Conservation (phyloP, 73 alveolate species). For the Halteria grandinella region DNA sequence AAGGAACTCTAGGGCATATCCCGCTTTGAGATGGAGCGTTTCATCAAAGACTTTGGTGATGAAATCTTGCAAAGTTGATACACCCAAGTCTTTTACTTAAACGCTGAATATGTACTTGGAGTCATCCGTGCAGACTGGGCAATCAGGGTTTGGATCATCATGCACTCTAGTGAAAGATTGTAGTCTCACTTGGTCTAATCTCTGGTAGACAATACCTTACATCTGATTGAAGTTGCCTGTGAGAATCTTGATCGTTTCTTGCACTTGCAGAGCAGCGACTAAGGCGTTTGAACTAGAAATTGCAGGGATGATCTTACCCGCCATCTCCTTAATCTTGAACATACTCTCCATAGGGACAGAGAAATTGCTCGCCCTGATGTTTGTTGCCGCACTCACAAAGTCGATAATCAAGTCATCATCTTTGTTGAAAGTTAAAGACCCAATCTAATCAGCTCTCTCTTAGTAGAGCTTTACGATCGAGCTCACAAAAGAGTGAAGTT, state of each 20-base stretch:
- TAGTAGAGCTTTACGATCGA: background rate
- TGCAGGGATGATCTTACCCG: constrained; percentile 99
- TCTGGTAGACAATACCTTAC: constrained; percentile 34
- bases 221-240: constrained; percentile 15
- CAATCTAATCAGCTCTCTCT: constrained; percentile 20
- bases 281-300: constrained; percentile 95
- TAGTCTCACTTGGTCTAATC: constrained; percentile 27
- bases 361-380: constrained; percentile 89
- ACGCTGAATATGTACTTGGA: background rate
- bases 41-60: constrained; percentile 34
- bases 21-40: constrained; percentile 11
- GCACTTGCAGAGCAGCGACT: constrained; percentile 88
- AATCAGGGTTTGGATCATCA: constrained; percentile 49
- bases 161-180: background rate
- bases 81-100: constrained; percentile 1
- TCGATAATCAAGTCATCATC: constrained; percentile 90
- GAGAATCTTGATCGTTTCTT: constrained; percentile 80
- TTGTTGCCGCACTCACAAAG: constrained; percentile 87
- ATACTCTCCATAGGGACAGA: constrained; percentile 52
- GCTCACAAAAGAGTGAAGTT: constrained; percentile 6
- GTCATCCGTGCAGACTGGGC: constrained; percentile 57
- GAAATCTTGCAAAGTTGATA: constrained; percentile 19
- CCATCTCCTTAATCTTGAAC: constrained; percentile 90
- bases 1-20: background rate
- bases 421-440: constrained; percentile 84